Evolutionary conservation across 163 green algal species (phyloP), one percentile per base, ranked within the genome.

Genomic region (Chlamydomonas reinhardtii): DNA sequence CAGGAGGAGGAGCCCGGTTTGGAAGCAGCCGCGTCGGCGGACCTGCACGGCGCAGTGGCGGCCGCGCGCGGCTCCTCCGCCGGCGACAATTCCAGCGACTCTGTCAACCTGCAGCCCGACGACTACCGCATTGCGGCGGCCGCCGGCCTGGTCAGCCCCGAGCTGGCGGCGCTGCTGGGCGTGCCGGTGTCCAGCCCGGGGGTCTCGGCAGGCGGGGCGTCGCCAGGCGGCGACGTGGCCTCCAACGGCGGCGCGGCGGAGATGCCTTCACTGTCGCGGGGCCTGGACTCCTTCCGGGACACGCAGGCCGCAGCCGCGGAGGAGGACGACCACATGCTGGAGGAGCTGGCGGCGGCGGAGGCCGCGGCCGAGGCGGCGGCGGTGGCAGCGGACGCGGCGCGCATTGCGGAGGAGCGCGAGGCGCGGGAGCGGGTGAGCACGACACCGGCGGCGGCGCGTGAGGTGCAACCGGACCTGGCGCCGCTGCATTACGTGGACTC

Each of bases 151-250:
- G 48, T 85, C 29, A 77, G 68, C 25, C 79, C 79, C 1, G 79
- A 85, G 79, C 68, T 85, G 32, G 68, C 68, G 48, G 71, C 79
- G 25, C 68, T 85, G 32, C 48, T 85, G 68, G 79, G 79, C 11
- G 43, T 78, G 77, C 65, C 37, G 39, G 39, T 66, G 52, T 25
- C 29, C 37, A 52, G 9, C n/a, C 31, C 24, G 3, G 76, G 12
- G 0, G 66, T 19, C 20, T 29, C 39, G 2, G 20, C 4, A 19
- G 75, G 11, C 69, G 66, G 43, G 24, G 56, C 74, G n/a, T 54
- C 54, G 14, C 32, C 56, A 39, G 59, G 1, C n/a, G 74, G 56
- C 8, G 31, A 19, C 24, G 52, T 22, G 27, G 48, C 25, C 19
- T 54, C 15, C 35, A 29, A 29, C 19, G 69, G 32, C 32, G 24